Conservation (phyloP, 1,284 basidiomycete genomes). For the Heterobasidion annosum region DNA sequence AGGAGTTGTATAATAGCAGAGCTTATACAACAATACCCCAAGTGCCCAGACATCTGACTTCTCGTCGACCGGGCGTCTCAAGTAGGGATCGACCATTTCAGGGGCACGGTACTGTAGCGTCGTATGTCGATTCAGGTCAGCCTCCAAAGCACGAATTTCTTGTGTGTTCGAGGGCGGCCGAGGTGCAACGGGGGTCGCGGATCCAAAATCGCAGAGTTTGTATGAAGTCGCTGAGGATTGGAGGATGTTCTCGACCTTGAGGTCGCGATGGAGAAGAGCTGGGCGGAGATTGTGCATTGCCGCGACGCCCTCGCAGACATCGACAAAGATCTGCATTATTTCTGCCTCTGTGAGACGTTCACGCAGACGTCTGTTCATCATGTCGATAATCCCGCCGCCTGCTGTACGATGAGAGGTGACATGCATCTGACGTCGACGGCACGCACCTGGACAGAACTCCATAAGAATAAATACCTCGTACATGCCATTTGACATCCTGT, state of each 20-base stretch:
- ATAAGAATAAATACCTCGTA: constrained; percentile 99
- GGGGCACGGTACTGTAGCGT: constrained; percentile 95
- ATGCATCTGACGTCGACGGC: background rate
- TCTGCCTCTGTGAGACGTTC: constrained; percentile 92
- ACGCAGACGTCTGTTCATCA: constrained; percentile 94
- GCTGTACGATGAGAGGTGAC: constrained; percentile 8
- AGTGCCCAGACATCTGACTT: constrained; percentile 84
- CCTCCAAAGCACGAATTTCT: constrained; percentile 82
- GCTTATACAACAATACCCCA: constrained; percentile 72
- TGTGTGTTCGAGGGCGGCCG: constrained; percentile 66
- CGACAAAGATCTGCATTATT: constrained; percentile 96
- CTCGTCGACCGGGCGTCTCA: constrained; percentile 79
- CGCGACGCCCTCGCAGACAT: constrained; percentile 89
- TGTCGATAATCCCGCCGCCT: constrained; percentile 98
- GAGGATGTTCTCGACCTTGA: constrained; percentile 99
- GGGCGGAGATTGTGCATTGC: constrained; percentile 93
- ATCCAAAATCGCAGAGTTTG: constrained; percentile 99
- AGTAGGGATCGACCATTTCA: constrained; percentile 94
- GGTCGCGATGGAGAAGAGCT: constrained; percentile 90
- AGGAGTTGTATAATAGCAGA: constrained; percentile 98
- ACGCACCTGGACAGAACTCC: constrained; percentile 82
- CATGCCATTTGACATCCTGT: constrained; percentile 70
- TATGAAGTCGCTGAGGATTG: constrained; percentile 69
- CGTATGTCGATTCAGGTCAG: constrained; percentile 90
- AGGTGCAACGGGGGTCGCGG: constrained; percentile 68